Conservation (phyloP, 2,329 filamentous ascomycete genomes). For the Capronia epimyces region DNA sequence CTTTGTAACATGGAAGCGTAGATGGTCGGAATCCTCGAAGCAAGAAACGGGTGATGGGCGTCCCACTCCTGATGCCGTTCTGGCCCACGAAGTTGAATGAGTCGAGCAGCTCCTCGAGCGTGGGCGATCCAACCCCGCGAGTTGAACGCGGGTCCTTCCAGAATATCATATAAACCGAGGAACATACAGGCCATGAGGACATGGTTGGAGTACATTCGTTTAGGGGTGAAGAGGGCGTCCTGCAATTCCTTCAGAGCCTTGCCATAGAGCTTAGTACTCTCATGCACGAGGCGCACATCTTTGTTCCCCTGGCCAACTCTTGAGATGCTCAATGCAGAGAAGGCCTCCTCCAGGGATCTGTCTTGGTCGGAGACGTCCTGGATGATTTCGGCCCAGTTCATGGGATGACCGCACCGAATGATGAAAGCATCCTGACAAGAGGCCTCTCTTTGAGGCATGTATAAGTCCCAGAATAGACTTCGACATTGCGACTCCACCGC, state of each 20-base stretch:
- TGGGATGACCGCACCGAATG: slow-evolving; percentile 21
- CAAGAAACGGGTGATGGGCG: slow-evolving; percentile 24
- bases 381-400: slow-evolving; percentile 26
- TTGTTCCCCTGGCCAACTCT: slow-evolving; percentile 27
- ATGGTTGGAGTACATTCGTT: slow-evolving; percentile 34
- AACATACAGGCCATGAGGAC: slow-evolving; percentile 37
- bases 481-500: slow-evolving; percentile 24
- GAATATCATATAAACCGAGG: slow-evolving; percentile 34
- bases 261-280: slow-evolving; percentile 35
- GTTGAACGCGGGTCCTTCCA: slow-evolving; percentile 22
- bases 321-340: slow-evolving; percentile 26
- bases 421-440: slow-evolving; percentile 21
- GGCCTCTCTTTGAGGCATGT: slow-evolving; percentile 23
- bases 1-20: slow-evolving; percentile 27
- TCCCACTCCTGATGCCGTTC: slow-evolving; percentile 16
- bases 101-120: slow-evolving; percentile 24
- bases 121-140: slow-evolving; percentile 26
- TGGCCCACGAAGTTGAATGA: slow-evolving; percentile 25
- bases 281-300: slow-evolving; percentile 29
- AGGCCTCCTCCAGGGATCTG: slow-evolving; percentile 21
- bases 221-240: slow-evolving; percentile 33
- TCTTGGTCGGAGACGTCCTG: slow-evolving; percentile 21
- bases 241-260: slow-evolving; percentile 36
- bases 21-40: slow-evolving; percentile 22
- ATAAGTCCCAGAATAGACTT: slow-evolving; percentile 24